Conservation (phyloP, 345 rosid species). For the Jatropha curcas region DNA sequence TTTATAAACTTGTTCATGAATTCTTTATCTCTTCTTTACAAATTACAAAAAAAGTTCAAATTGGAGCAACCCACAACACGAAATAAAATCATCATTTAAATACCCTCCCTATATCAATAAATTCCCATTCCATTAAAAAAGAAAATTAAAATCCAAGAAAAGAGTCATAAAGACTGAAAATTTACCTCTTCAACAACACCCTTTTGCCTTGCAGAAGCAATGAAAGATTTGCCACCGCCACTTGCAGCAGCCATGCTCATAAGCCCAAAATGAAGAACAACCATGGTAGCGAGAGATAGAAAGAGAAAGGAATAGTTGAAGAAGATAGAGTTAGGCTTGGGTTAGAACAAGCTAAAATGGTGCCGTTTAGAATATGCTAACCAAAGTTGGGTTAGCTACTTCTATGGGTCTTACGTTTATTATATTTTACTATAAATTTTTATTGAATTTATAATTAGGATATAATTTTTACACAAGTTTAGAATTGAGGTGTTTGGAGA, state of each 20-base stretch:
- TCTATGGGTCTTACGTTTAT: no score
- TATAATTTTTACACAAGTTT: no score
- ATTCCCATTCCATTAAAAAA: background rate
- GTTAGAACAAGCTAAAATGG: no score
- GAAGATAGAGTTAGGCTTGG: no score
- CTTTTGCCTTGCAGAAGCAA: conserved; percentile 75
- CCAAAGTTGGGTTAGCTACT: no score
- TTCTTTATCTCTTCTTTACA: background rate
- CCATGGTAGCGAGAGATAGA: no score
- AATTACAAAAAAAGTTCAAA: background rate
- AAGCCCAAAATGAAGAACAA: conserved; percentile 58
- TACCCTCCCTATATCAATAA: background rate
- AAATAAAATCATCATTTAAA: background rate
- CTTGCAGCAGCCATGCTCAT: conserved; percentile 44
- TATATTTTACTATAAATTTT: no score
- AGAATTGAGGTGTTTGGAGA: no score
- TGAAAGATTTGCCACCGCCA: conserved; percentile 50
- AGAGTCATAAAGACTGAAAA: background rate
- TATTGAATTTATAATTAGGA: no score
- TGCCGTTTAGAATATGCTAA: no score
- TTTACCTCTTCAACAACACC: conserved; percentile 72
- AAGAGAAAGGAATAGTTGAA: no score
- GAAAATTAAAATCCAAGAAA: conserved; percentile 1
- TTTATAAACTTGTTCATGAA: background rate
- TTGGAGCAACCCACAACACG: background rate